Evolutionary conservation across 257 asterid genomes (phyloP).

Genomic region (Voacanga thouarsii): DNA sequence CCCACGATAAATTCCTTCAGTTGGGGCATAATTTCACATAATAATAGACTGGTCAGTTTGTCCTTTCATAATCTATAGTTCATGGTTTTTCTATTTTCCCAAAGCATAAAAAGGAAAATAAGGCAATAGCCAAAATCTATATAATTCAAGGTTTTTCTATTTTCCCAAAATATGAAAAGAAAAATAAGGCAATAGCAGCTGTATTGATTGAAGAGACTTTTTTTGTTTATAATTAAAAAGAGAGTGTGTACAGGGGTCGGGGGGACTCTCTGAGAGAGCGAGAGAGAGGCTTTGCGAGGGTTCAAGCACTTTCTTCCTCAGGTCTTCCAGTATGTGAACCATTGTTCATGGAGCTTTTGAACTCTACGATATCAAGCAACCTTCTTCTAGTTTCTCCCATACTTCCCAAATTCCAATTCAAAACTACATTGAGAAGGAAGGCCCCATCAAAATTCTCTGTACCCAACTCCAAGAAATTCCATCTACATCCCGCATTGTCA

Average conservation of each 20-base stretch:
- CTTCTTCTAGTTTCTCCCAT: slow-evolving; percentile 25
- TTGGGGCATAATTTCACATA: no score
- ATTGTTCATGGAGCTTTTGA: slow-evolving; percentile 19
- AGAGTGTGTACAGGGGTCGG: no score
- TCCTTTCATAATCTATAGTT: no score
- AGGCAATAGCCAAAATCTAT: background rate
- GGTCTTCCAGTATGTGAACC: slow-evolving; percentile 5
- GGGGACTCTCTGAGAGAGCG: no score
- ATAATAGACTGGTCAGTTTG: no score
- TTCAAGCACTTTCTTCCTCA: background rate
- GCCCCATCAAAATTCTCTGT: slow-evolving; percentile 25
- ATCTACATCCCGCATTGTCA: slow-evolving; percentile 27
- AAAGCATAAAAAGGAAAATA: background rate
- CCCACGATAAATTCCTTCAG: no score
- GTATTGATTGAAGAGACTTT: background rate
- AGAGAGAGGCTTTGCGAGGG: background rate
- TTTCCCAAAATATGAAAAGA: background rate
- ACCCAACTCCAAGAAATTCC: slow-evolving; percentile 29
- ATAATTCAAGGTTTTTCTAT: no score
- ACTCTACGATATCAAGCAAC: slow-evolving; percentile 25
- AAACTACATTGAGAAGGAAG: slow-evolving; percentile 32
- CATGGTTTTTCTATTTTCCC: no score
- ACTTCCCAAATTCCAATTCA: slow-evolving; percentile 27
- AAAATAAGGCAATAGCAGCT: background rate
- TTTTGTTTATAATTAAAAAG: no score